phyloP scores from a whole-genome alignment of 2,329 filamentous ascomycete species.

The Penicillium italicum region DNA sequence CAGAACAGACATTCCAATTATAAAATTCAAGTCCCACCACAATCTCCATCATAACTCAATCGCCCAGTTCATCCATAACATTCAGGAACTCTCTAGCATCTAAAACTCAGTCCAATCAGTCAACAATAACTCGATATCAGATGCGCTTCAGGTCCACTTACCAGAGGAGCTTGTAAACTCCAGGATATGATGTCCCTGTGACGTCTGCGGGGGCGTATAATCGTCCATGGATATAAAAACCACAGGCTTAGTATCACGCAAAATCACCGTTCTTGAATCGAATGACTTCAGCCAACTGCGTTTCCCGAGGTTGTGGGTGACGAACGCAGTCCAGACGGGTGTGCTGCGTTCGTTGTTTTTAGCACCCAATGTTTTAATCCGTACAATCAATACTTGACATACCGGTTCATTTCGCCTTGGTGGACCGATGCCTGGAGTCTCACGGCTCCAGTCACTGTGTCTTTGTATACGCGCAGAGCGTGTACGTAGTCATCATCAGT shows the following conservation, averaged over 20 bases:
- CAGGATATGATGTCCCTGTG: slow-evolving; percentile 39
- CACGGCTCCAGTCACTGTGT: slow-evolving; percentile 50
- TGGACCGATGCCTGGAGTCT: slow-evolving; percentile 56
- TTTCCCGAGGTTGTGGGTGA: slow-evolving; percentile 47
- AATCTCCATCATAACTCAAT: neutral
- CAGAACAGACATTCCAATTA: slow-evolving; percentile 2
- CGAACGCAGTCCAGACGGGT: slow-evolving; percentile 60
- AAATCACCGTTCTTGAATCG: slow-evolving; percentile 43
- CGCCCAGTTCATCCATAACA: slow-evolving; percentile 31
- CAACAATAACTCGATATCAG: neutral
- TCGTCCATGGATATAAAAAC: slow-evolving; percentile 49
- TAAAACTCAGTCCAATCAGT: slow-evolving; percentile 19
- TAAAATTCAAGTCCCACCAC: neutral
- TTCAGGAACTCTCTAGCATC: slow-evolving; percentile 41
- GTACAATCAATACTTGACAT: slow-evolving; percentile 6
- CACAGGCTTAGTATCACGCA: slow-evolving; percentile 52
- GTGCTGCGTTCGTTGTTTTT: slow-evolving; percentile 34
- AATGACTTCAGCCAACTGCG: slow-evolving; percentile 48
- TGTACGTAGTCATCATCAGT: slow-evolving; percentile 52
- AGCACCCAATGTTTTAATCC: neutral
- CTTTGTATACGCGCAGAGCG: slow-evolving; percentile 53
- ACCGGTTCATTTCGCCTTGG: slow-evolving; percentile 51
- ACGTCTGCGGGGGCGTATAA: slow-evolving; percentile 44
- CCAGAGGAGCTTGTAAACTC: slow-evolving; percentile 36
- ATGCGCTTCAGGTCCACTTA: slow-evolving; percentile 14